Evolutionary conservation across 176 grass and related monocot species (phyloP), one percentile per base, ranked within the genome.

Genomic region (Chrysopogon serrulatus): DNA sequence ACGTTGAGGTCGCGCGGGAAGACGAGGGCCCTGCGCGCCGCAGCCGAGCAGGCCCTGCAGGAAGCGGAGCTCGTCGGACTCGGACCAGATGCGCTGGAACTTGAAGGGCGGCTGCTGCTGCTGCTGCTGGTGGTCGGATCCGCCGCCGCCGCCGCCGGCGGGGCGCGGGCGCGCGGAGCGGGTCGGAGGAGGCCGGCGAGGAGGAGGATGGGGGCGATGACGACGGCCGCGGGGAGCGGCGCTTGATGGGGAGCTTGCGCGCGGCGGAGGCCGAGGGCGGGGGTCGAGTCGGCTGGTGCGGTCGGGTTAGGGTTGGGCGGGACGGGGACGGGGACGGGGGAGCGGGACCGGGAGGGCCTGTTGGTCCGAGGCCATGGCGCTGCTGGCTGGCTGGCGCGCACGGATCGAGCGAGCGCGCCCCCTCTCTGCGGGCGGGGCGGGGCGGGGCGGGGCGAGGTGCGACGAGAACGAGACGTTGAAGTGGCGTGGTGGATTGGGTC

Each of bases 181-280:
- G 71, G 41, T 77, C 81, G 51, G 74, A 83, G 80, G 77, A 90
- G 75, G 37, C 65, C 31, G 86, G 77, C 17, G 80, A 81, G 71
- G 71, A 83, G 85, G 86, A 83, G 40, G 83, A 77, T 9, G 90
- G 68, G 19, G 85, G 76, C 57, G 83, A 73, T 11, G 81, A 27
- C 24, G 81, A 77, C 40, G 73, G 85, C 65, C 59, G 89, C 71
- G 92, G 81, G 89, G 84, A 84, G 84, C 94, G 94, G 87, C 93
- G 96, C 96, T 99, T 99, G 91, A 99, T 83, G 84, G 96, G 96
- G 78, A 99, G 96, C 77, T 99, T 99, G 48, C 93, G 87, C 31
- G 93, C 84, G 86, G 87, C 59, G 63, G 85, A 71, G 57, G 84
- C 28, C 33, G 84, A 15, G 17, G 81, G 44, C 23, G 83, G 30